These are phyloP conservation scores for Scedosporium apiospermum DNA, from an alignment of 2,329 filamentous ascomycete species.

Conservation along the genomic window DNA sequence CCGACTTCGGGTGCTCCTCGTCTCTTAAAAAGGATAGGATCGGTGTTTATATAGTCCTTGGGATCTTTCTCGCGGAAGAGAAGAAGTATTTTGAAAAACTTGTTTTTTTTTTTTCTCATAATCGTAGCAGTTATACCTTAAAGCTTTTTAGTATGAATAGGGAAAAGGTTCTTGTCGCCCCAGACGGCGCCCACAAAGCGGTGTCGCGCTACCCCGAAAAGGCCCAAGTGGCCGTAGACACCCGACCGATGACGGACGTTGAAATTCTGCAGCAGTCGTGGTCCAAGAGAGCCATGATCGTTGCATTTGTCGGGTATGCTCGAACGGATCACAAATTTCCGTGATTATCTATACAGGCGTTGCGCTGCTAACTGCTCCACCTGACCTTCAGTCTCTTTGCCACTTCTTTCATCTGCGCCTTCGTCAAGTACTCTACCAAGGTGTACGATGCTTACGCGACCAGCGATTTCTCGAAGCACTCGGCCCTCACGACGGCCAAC, in stretches of 20 bases:
- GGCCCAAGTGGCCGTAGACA: not conserved
- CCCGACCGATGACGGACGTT: not conserved
- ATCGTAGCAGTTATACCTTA: not conserved
- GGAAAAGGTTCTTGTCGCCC: not conserved
- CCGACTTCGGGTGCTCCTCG: not conserved
- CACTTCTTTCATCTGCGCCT: constrained; percentile 20
- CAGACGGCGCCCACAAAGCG: not conserved
- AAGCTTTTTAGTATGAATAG: not conserved
- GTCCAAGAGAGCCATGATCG: constrained; percentile 14
- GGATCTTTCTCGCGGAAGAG: too few species aligned
- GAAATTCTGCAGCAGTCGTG: constrained; percentile 15
- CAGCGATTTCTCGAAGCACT: constrained; percentile 34
- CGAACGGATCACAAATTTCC: not conserved
- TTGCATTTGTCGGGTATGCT: constrained; percentile 15
- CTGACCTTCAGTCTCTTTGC: constrained; percentile 16
- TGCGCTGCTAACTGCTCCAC: not conserved
- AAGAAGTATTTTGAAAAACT: not conserved
- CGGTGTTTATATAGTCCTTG: too few species aligned
- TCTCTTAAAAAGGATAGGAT: not conserved
- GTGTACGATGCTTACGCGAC: constrained; percentile 23
- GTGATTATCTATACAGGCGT: not conserved
- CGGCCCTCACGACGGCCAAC: constrained; percentile 35
- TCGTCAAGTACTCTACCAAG: constrained; percentile 21
- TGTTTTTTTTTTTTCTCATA: not conserved
- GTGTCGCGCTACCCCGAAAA: not conserved